Base-by-base conservation (phyloP, 192 early-diverging fungal species). In the Physocladia obscura region DNA sequence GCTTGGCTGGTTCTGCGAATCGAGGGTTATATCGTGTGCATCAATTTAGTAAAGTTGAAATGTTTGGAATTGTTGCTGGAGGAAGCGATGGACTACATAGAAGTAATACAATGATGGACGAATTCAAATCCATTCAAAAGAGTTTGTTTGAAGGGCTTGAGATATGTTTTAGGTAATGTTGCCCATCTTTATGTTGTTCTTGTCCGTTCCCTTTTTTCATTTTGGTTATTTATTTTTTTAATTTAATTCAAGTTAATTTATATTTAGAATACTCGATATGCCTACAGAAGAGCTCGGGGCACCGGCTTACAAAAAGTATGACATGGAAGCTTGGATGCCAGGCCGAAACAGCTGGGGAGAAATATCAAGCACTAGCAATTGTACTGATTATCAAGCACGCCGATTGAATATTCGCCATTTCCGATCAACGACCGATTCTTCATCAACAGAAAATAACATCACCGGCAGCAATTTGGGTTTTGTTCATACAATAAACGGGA, bases 251-350 rank as follows among this genome's bases (percentile, higher is more conserved):
- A 8, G 0, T 62, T 15, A 1, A 24, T n/a, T 1, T 19, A n/a
- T 27, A 3, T 77, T 67, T 75, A 56, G 71, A 36, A 58, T 94
- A 5, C 74, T 97, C 44, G 88, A 94, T 69, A 97, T 97, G 95
- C 92, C 95, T 15, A 93, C 91, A 0, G 80, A 91, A 35, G 95
- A 97, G 79, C 75, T 97, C 37, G 95, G 95, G 34, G 93, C 93
- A 8, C 92, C 90, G 48, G 94, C 95, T 0, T 92, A 89, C 76
- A 84, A 89, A 32, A 97, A 97, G 49, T 91, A 89, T 60, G 95
- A 97, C 59, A 93, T 97, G 61, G 95, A 97, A 75, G 93, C 93
- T 30, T 97, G 95, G 95, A 96, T 97, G 93, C 94, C 95, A 4
- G 95, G 93, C 8, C 80, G 90, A 51, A 79, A 87, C 29, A 76